Base-by-base conservation (phyloP, 768 basidiomycete genomes). In the Tylopilus sp. region DNA sequence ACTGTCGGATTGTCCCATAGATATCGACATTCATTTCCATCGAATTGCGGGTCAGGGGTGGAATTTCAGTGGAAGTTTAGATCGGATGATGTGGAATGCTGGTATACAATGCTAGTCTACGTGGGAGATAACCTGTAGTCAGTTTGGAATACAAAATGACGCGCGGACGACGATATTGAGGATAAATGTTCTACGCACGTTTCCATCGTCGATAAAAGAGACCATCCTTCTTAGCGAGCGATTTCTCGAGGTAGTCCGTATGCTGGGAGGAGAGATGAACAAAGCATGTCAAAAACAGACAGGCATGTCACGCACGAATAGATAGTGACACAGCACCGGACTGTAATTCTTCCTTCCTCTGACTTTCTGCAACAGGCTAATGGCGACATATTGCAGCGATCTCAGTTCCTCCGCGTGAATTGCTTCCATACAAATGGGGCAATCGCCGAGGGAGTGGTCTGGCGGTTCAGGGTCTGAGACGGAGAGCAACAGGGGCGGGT, bases 351-450 rank as follows among this genome's bases (percentile, higher is more conserved):
- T n/a, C n/a, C n/a, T 76, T 48, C 68, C 67, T 11, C 65, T 66
- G 25, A 69, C 68, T 21, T 65, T 69, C 12, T 65, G 69, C 11
- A 69, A 54, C 31, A 84, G 63, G 24, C 76, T 71, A 19, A 66
- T 67, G 21, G 70, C 63, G 21, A 70, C 66, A 37, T 68, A 68
- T 22, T 63, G 72, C 21, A 71, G 61, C 11, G 68, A 72, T 38
- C 74, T 62, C 8, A 70, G 63, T 40, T 78, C 71, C 42, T 83
- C 79, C 24, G 81, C 66, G 36, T 81, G 63, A 56, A 95, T 94
- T 6, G 83, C 79, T 53, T 96, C 93, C 91, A 96, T 94, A 63
- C 93, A 96, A 47, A 97, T 95, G 7, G 91, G 82, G 61, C 93
- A 97, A 65, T 94, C 91, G 8, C 89, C 92, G 16, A 92, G 72